Base-by-base conservation (phyloP, 169 alveolate species). In the Eimeria mitis region DNA sequence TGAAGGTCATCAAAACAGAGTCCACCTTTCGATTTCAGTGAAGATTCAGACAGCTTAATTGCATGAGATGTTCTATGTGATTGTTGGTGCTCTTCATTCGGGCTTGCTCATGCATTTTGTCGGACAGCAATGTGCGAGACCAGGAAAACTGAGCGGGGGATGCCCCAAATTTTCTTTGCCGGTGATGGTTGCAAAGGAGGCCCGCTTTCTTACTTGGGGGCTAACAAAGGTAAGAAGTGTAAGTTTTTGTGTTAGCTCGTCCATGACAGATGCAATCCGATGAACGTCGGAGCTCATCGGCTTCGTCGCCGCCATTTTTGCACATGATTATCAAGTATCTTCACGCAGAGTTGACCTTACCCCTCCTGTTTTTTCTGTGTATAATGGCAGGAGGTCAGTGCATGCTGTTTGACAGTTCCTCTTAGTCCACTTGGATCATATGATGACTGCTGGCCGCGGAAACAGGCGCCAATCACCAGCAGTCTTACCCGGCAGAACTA, bases 241-340 rank as follows among this genome's bases (percentile, higher is more conserved):
- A 42, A 94, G 96, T 81, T 94, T 94, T 63, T 94, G 88, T 28
- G 89, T 94, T 59, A 94, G 23, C 89, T 94, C 96, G n/a, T 94
- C 96, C 94, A 84, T 94, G 40, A 94, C 81, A 25, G 94, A 89
- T 34, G 89, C 87, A n/a, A 94, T 89, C 31, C 96, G 96, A 65
- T 83, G 96, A 40, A 89, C 96, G 94, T 94, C 94, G 23, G 89
- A 78, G 85, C 78, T 84, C 89, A 94, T 68, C 42, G 94, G 49
- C 44, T 94, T 94, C 9, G 88, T 76, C 70, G 96, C 65, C 47
- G 96, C 87, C 96, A 94, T 94, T 42, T 61, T 91, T 31, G 54
- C 16, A 37, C 52, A n/a, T 83, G 14, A n/a, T 47, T 9, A 9
- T 78, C 61, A 42, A 0, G 61, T 42, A 42, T 4, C 40, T 21